Evolutionary conservation across 148 eudicot species (phyloP).

Genomic region (Rhododendron ferrugineum): DNA sequence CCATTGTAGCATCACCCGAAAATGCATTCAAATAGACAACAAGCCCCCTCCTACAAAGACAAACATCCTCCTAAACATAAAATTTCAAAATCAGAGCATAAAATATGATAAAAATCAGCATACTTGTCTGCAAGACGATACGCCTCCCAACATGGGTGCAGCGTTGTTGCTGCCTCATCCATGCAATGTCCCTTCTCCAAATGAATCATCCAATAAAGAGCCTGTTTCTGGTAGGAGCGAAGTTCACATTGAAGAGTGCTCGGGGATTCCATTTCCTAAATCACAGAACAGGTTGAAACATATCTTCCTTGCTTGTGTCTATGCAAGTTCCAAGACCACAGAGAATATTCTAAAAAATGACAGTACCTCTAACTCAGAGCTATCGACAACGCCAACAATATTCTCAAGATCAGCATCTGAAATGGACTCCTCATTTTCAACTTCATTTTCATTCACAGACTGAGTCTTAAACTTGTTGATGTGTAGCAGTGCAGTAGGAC

Average conservation of each 20-base stretch:
- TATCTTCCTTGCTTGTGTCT: slow-evolving; percentile 1
- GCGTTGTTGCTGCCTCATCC: slow-evolving; percentile 75
- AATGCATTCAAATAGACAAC: slow-evolving; percentile 81
- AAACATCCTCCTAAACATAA: slow-evolving; percentile 6
- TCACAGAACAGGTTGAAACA: neutral
- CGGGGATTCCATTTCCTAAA: slow-evolving; percentile 96
- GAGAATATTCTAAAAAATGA: neutral
- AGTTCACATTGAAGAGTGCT: slow-evolving; percentile 77
- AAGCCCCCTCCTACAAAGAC: slow-evolving; percentile 65
- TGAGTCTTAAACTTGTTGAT: slow-evolving; percentile 31
- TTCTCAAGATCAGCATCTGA: slow-evolving; percentile 87
- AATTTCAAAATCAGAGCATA: slow-evolving; percentile 7
- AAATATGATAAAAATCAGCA: slow-evolving; percentile 5
- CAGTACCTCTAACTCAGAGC: slow-evolving; percentile 71
- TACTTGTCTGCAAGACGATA: slow-evolving; percentile 85
- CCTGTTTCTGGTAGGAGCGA: slow-evolving; percentile 96
- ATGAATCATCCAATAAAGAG: slow-evolving; percentile 87
- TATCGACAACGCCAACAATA: slow-evolving; percentile 81
- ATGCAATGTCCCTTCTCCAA: slow-evolving; percentile 68
- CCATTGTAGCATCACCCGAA: slow-evolving; percentile 88
- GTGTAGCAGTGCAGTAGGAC: slow-evolving; percentile 45
- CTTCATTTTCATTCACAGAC: slow-evolving; percentile 35
- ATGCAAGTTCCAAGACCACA: neutral
- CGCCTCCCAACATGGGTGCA: slow-evolving; percentile 99
- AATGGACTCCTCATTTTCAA: slow-evolving; percentile 68